Conservation (phyloP, 139 green algal species). For the Chlamydomonas schloesseri region DNA sequence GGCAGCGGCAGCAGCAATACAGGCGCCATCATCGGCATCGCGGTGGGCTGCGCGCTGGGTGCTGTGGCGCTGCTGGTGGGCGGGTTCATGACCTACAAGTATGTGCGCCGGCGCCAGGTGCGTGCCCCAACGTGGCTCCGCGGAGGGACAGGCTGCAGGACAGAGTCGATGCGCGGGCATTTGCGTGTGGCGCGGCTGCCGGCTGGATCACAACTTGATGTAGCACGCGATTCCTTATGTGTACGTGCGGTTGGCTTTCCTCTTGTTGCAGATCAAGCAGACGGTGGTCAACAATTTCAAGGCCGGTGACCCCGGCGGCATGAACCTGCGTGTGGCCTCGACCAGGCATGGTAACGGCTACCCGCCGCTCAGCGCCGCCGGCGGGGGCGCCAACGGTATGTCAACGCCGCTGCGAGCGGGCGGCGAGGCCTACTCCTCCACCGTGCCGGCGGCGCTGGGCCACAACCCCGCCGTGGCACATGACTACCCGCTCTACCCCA, state of each 20-base stretch:
- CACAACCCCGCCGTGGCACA: neutral
- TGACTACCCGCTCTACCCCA: conserved; percentile 40
- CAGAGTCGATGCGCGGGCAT: no score
- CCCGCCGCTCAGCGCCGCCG: neutral
- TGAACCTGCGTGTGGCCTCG: neutral
- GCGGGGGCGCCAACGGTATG: no score
- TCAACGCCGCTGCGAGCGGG: neutral
- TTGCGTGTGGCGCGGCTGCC: no score
- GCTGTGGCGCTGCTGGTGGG: neutral
- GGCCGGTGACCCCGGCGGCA: neutral
- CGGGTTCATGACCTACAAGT: neutral
- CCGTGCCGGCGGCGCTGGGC: conserved; percentile 29
- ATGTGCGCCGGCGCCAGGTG: neutral
- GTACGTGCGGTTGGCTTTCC: no score
- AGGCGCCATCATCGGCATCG: neutral
- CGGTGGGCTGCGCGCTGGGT: neutral
- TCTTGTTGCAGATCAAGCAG: conserved; percentile 1
- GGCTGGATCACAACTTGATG: no score
- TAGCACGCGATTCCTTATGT: no score
- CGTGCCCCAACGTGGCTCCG: no score
- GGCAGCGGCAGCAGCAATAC: neutral
- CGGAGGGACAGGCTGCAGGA: no score
- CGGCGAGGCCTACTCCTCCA: neutral
- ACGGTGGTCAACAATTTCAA: conserved; percentile 32
- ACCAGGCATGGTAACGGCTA: neutral